A percentile compares a stretch with the other conserved stretches of the same genome.
Conservation (phyloP, 495 filamentous ascomycete genomes). For the Tirmania nivea region DNA sequence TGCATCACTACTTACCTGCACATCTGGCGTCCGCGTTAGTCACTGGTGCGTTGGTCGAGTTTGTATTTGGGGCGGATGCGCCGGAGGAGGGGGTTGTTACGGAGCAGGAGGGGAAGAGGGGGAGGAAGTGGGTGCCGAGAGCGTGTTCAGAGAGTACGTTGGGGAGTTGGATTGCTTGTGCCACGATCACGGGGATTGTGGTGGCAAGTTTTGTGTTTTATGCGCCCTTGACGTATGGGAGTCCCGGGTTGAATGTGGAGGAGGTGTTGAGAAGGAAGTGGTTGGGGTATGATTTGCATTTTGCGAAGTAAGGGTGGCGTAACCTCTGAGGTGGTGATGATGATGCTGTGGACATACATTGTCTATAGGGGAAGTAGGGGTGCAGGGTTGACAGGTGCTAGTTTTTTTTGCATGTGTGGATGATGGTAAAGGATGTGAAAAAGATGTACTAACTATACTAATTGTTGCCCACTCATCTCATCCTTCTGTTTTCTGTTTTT, state of each 20-base stretch:
- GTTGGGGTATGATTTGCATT: slow-evolving; percentile 93
- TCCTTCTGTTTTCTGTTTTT: too few species aligned
- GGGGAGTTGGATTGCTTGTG: slow-evolving; percentile 53
- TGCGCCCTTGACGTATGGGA: slow-evolving; percentile 83
- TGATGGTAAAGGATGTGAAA: not conserved
- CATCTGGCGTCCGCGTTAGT: slow-evolving; percentile 86
- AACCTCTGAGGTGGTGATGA: too few species aligned
- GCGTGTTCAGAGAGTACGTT: slow-evolving; percentile 58
- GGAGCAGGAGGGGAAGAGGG: slow-evolving; percentile 28
- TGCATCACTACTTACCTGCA: slow-evolving; percentile 89
- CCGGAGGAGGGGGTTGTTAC: slow-evolving; percentile 12
- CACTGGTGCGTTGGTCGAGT: slow-evolving; percentile 87
- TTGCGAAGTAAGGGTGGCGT: slow-evolving; percentile 54
- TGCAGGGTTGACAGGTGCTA: too few species aligned
- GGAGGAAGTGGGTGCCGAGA: slow-evolving; percentile 25
- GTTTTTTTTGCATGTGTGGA: too few species aligned
- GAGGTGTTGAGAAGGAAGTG: slow-evolving; percentile 75
- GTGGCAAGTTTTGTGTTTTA: slow-evolving; percentile 79
- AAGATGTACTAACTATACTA: too few species aligned
- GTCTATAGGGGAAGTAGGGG: too few species aligned
- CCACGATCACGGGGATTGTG: slow-evolving; percentile 43
- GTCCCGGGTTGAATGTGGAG: slow-evolving; percentile 66
- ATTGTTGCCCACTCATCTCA: too few species aligned
- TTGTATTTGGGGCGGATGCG: slow-evolving; percentile 73
- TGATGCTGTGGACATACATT: too few species aligned